Conservation (phyloP, 2,329 filamentous ascomycete species). For the Penicillium brasilianum region DNA sequence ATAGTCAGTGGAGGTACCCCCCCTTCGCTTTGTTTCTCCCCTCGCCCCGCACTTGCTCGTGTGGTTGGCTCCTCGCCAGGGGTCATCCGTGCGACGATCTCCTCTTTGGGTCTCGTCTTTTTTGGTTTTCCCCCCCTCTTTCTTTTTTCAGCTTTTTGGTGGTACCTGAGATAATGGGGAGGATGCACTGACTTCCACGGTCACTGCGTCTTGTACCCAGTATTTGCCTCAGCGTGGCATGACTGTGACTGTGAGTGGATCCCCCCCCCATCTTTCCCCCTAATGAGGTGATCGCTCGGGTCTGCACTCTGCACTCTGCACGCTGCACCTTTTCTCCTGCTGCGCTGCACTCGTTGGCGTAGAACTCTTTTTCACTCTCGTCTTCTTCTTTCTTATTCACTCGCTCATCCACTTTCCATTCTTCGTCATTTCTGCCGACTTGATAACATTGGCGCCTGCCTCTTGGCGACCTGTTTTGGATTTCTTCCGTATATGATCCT, state of each 20-base stretch:
- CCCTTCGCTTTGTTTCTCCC: too few species aligned
- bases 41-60: conserved; percentile 19
- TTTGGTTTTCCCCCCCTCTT: neutral
- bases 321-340: conserved; percentile 1
- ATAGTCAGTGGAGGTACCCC: too few species aligned
- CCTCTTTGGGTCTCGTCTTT: neutral
- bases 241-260: conserved; percentile 18
- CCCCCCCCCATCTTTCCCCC: neutral
- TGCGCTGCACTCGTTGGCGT: neutral
- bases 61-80: conserved; percentile 8
- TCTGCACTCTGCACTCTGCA: conserved; percentile 3
- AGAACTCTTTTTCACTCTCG: neutral
- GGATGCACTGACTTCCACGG: neutral
- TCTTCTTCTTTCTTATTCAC: neutral
- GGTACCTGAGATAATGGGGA: neutral
- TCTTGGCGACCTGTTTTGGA: neutral
- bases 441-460: conserved; percentile 7
- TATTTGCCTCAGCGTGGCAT: conserved; percentile 21
- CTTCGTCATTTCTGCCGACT: conserved; percentile 8
- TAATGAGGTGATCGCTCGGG: conserved; percentile 22
- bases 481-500: neutral
- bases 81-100: conserved; percentile 15
- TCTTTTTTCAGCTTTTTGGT: neutral
- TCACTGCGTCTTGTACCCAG: too few species aligned
- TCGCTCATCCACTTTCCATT: neutral